Evolutionary conservation across 106 monocot species (phyloP).

Genomic region (Cymbidium sinense): DNA sequence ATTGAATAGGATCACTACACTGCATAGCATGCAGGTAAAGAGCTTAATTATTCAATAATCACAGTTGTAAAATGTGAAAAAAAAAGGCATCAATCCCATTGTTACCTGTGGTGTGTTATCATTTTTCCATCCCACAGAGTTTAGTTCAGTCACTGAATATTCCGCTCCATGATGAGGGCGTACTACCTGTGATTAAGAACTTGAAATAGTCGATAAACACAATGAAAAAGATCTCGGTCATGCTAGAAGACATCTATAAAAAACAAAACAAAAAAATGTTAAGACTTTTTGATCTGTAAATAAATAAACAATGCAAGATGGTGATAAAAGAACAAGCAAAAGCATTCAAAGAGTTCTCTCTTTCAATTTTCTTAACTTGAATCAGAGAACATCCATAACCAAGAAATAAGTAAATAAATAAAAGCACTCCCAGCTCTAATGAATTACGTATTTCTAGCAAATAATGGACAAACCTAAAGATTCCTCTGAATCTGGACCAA

Average conservation of each 20-base stretch:
- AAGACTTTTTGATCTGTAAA: background rate
- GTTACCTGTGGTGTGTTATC: constrained; percentile 62
- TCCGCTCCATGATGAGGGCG: constrained; percentile 58
- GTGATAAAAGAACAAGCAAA: background rate
- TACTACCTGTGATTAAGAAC: constrained; percentile 38
- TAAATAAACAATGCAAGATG: background rate
- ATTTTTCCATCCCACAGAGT: constrained; percentile 57
- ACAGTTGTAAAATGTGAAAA: background rate
- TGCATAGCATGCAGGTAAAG: background rate
- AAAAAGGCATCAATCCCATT: background rate
- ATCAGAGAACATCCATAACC: background rate
- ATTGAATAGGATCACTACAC: background rate
- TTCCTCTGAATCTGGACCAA: background rate
- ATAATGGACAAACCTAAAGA: background rate
- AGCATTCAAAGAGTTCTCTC: background rate
- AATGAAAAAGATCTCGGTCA: background rate
- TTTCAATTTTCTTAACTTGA: background rate
- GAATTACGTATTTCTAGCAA: background rate
- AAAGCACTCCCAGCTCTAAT: background rate
- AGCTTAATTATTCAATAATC: background rate
- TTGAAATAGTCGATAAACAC: background rate
- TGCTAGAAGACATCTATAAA: background rate
- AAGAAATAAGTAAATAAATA: too few species aligned
- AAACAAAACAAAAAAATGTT: background rate
- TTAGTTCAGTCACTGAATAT: constrained; percentile 59